Percentiles rank a stretch among this genome's conserved stretches.
Evolutionary conservation across 495 filamentous ascomycete genomes (phyloP).

Genomic region (Penicillium verhagenii): DNA sequence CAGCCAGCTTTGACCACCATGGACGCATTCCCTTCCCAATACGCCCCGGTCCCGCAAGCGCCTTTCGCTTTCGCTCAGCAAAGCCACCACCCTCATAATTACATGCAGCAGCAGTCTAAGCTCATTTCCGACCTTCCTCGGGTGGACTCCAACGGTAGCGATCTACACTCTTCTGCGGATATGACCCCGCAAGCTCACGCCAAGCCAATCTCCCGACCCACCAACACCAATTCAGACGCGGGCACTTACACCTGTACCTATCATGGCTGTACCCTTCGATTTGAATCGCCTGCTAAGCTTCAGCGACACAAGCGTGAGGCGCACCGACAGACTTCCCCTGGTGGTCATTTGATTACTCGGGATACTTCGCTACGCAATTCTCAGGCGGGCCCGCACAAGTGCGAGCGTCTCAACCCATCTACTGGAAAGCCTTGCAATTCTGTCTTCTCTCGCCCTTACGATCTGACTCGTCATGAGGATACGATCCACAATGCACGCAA

Average conservation of each 20-base stretch:
- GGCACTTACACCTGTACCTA: conserved; percentile 97
- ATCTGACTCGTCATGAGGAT: conserved; percentile 94
- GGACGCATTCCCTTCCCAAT: conserved; percentile 43
- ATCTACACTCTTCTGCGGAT: conserved; percentile 31
- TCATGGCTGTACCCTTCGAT: conserved; percentile 83
- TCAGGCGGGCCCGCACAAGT: conserved; percentile 86
- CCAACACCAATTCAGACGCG: conserved; percentile 65
- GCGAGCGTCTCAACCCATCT: conserved; percentile 89
- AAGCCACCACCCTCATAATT: conserved; percentile 43
- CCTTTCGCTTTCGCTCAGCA: conserved; percentile 50
- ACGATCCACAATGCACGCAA: conserved; percentile 95
- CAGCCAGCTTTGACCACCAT: conserved; percentile 40
- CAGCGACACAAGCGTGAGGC: conserved; percentile 96
- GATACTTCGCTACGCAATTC: conserved; percentile 65
- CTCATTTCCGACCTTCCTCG: conserved; percentile 53
- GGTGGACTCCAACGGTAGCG: conserved; percentile 65
- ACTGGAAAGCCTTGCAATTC: conserved; percentile 97
- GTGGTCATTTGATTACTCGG: conserved; percentile 39
- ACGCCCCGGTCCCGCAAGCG: conserved; percentile 28
- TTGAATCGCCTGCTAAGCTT: conserved; percentile 79
- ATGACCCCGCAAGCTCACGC: conserved; percentile 29
- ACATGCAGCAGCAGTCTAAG: conserved; percentile 55
- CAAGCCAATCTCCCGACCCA: conserved; percentile 51
- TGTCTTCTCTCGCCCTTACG: conserved; percentile 95
- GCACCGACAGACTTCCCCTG: conserved; percentile 65